Percentiles rank a stretch among this genome's conserved stretches.
phyloP scores from a whole-genome alignment of 805 yeast genomes.

The Cephaloascus fragrans region DNA sequence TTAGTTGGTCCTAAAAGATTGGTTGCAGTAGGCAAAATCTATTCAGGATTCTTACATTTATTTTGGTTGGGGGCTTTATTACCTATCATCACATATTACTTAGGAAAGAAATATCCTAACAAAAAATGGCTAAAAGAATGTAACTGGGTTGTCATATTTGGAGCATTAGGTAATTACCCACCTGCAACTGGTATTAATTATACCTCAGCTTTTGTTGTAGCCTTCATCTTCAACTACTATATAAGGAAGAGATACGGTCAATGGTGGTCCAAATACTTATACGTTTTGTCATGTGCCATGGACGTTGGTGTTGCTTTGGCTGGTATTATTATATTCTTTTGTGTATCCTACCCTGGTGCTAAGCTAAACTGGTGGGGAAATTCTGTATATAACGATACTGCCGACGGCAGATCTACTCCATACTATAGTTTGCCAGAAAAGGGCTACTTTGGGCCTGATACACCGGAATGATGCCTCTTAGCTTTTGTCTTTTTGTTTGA shows the following conservation, averaged over 20 bases:
- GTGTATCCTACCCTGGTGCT: constrained; percentile 8
- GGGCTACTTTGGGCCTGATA: neutral
- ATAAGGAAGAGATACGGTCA: constrained; percentile 30
- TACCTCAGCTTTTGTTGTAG: constrained; percentile 38
- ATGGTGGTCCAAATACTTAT: constrained; percentile 35
- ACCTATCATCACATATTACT: constrained; percentile 26
- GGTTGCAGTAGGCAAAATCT: constrained; percentile 12
- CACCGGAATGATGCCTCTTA: no score
- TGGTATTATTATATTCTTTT: constrained; percentile 16
- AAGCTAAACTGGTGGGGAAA: constrained; percentile 60
- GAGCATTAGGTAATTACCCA: constrained; percentile 52
- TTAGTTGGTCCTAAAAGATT: constrained; percentile 2
- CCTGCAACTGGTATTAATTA: constrained; percentile 70
- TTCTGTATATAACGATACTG: constrained; percentile 27
- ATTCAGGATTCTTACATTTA: constrained; percentile 24
- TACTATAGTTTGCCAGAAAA: neutral
- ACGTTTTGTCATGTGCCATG: constrained; percentile 33
- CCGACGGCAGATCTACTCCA: neutral
- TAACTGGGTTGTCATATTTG: constrained; percentile 28
- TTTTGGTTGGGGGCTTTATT: constrained; percentile 25
- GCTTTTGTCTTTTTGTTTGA: no score
- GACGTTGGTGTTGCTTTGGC: constrained; percentile 30
- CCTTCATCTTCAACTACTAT: constrained; percentile 24
- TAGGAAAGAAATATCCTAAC: constrained; percentile 31
- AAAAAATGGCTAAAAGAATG: neutral